Percentiles rank a stretch among this genome's conserved stretches.
These are phyloP conservation scores for Bathelium albidoporum DNA, from an alignment of 495 filamentous ascomycete genomes.

Conservation along the genomic window DNA sequence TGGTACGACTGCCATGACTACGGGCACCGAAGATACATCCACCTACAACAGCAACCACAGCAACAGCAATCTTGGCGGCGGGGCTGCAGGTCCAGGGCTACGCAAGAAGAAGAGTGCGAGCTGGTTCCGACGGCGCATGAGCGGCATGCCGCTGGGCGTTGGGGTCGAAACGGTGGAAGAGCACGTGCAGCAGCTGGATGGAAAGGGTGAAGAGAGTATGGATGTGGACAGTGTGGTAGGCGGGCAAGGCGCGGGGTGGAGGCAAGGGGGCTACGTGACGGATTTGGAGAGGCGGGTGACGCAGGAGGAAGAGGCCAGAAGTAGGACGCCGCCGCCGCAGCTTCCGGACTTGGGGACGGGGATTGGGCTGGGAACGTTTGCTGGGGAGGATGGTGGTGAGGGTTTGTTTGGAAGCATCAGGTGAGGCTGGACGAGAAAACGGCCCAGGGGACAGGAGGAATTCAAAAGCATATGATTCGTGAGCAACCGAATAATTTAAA, in stretches of 20 bases:
- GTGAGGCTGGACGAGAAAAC: neutral
- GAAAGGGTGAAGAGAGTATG: neutral
- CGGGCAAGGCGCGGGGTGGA: neutral
- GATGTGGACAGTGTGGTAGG: neutral
- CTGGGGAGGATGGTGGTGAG: neutral
- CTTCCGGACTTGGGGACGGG: neutral
- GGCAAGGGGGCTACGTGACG: neutral
- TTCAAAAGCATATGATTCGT: too few relatives aligned
- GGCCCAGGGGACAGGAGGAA: too few relatives aligned
- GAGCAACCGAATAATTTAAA: too few relatives aligned
- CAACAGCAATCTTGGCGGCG: neutral
- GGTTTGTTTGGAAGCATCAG: slow-evolving; percentile 1
- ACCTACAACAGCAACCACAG: neutral
- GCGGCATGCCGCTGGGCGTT: neutral
- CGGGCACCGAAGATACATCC: neutral
- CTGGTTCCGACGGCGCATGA: slow-evolving; percentile 1
- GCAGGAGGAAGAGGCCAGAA: neutral
- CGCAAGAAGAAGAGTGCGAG: slow-evolving; percentile 1
- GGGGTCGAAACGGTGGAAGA: neutral
- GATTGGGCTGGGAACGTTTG: neutral
- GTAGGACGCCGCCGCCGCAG: neutral
- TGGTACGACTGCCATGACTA: neutral
- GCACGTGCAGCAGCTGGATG: neutral
- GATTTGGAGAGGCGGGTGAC: neutral
- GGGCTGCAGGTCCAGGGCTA: neutral